Percentiles rank a stretch among this genome's conserved stretches.
Conservation (phyloP, 106 monocot genomes). For the Dactylorhiza incarnata region DNA sequence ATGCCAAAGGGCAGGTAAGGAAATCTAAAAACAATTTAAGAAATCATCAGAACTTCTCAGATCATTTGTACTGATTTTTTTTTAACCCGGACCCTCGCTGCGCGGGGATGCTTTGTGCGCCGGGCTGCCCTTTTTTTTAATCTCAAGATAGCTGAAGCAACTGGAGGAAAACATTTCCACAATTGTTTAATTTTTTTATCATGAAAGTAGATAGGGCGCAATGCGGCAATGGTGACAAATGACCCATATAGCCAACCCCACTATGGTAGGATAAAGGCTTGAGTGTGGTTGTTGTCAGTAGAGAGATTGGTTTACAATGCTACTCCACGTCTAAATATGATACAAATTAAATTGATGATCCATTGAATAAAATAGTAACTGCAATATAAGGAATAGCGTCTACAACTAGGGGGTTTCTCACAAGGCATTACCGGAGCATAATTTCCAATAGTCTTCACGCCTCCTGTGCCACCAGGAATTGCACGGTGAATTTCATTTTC, state of each 20-base stretch:
- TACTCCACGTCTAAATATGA: not conserved
- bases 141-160: not conserved
- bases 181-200: not conserved
- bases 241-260: no score
- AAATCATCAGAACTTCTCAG: not conserved
- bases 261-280: no score
- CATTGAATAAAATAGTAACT: not conserved
- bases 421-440: conserved; percentile 67
- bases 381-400: not conserved
- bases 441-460: conserved; percentile 77
- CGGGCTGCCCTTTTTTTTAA: no score
- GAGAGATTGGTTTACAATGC: not conserved
- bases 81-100: not conserved
- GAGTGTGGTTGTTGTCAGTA: no score
- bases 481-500: conserved; percentile 67
- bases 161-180: not conserved
- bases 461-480: conserved; percentile 71
- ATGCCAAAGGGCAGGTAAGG: not conserved
- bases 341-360: not conserved
- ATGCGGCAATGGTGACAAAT: no score
- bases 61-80: not conserved
- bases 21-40: not conserved
- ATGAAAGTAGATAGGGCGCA: no score
- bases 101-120: no score
- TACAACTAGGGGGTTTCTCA: not conserved